phyloP scores from a whole-genome alignment of 2,329 filamentous ascomycete species.

The Verticillium nubilum region DNA sequence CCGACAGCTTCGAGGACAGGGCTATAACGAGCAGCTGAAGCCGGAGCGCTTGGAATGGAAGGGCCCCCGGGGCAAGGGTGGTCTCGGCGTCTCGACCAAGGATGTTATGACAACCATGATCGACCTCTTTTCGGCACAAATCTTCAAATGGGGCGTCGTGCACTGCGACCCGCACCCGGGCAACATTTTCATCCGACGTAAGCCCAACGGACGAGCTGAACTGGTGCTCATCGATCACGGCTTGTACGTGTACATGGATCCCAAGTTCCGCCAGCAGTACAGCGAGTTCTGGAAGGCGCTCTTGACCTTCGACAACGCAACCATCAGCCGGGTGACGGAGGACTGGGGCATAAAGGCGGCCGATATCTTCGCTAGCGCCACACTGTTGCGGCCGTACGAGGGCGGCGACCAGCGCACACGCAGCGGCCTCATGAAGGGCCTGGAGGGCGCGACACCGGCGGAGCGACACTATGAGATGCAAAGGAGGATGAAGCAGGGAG shows the following conservation, averaged over 20 bases:
- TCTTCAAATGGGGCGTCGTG: conserved; percentile 93
- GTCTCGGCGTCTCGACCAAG: conserved; percentile 74
- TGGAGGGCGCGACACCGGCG: conserved; percentile 50
- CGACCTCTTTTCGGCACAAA: conserved; percentile 93
- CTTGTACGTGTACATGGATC: conserved; percentile 86
- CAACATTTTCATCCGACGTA: conserved; percentile 90
- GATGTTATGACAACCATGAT: conserved; percentile 97
- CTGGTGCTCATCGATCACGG: conserved; percentile 96
- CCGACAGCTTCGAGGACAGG: conserved; percentile 42
- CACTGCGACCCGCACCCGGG: conserved; percentile 97
- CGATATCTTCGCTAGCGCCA: conserved; percentile 88
- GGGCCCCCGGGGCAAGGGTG: conserved; percentile 66
- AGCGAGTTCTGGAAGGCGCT: conserved; percentile 88
- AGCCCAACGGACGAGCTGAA: conserved; percentile 77
- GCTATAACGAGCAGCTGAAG: conserved; percentile 60
- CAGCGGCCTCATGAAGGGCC: conserved; percentile 60
- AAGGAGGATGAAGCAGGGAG: conserved; percentile 66
- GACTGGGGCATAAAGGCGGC: conserved; percentile 85
- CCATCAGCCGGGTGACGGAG: conserved; percentile 64
- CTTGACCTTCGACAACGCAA: conserved; percentile 86
- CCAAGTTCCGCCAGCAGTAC: conserved; percentile 80
- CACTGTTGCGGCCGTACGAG: conserved; percentile 83
- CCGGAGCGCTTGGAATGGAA: conserved; percentile 76
- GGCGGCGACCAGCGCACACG: conserved; percentile 70
- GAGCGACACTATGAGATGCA: conserved; percentile 90